phyloP scores from a whole-genome alignment of 2,329 filamentous ascomycete genomes.

The Alternaria sp. region DNA sequence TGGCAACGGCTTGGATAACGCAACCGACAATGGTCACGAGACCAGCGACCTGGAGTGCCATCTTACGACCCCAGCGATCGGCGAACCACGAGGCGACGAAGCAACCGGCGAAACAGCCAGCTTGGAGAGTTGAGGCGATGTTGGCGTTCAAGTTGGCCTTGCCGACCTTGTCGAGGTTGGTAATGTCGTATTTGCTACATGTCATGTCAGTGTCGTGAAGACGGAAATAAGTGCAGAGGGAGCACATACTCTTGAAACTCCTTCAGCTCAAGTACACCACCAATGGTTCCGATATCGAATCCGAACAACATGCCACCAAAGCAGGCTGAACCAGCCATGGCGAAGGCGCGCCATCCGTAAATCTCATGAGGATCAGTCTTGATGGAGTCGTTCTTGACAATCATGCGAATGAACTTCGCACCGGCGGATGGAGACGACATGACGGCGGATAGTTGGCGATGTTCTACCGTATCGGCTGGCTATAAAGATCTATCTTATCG shows the following conservation, averaged over 20 bases:
- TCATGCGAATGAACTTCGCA: constrained; percentile 59
- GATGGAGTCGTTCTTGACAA: constrained; percentile 77
- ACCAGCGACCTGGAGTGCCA: constrained; percentile 65
- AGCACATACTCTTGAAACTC: constrained; percentile 63
- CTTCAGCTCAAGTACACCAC: constrained; percentile 70
- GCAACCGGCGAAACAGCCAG: constrained; percentile 72
- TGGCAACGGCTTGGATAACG: constrained; percentile 70
- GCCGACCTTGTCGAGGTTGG: constrained; percentile 51
- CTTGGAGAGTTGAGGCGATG: constrained; percentile 76
- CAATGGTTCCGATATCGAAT: constrained; percentile 72
- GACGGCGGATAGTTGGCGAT: constrained; percentile 6
- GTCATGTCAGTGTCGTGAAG: constrained; percentile 13
- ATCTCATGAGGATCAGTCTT: constrained; percentile 71
- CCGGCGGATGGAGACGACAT: constrained; percentile 30
- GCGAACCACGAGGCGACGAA: constrained; percentile 65
- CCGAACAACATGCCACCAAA: constrained; percentile 76
- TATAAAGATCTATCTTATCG: neutral
- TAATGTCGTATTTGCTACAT: constrained; percentile 63
- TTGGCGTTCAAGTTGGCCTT: constrained; percentile 69
- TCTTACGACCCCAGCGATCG: constrained; percentile 65
- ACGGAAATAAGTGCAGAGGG: constrained; percentile 8
- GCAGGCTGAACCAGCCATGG: constrained; percentile 70
- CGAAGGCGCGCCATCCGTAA: constrained; percentile 75
- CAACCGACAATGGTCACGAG: constrained; percentile 68
- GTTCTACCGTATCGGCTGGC: neutral